Percentiles rank a stretch among this genome's conserved stretches.
phyloP scores from a whole-genome alignment of 202 grass and related monocot genomes.

The Schoenoplectus tabernaemontani region DNA sequence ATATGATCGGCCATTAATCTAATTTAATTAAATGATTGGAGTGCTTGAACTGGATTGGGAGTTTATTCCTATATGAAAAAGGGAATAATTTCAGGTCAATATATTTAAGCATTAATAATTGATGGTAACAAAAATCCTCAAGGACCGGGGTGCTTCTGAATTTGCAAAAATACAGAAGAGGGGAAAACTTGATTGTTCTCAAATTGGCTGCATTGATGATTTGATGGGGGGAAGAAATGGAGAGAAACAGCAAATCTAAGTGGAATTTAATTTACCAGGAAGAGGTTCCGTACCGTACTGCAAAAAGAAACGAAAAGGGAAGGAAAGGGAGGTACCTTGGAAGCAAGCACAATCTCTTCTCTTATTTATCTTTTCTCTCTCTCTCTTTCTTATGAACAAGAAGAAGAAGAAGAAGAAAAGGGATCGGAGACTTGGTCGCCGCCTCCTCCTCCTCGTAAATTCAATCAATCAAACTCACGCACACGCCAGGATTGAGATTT shows the following conservation, averaged over 20 bases:
- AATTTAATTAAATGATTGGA: background rate
- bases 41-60: background rate
- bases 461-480: no score
- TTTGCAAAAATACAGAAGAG: background rate
- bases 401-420: no score
- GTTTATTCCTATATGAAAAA: background rate
- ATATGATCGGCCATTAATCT: slow-evolving; percentile 81
- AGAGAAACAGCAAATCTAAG: background rate
- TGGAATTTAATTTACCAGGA: no score
- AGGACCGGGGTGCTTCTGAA: no score
- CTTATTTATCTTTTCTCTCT: background rate
- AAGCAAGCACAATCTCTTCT: background rate
- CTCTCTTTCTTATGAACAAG: background rate
- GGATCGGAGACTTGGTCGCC: background rate
- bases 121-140: background rate
- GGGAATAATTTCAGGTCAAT: background rate
- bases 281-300: no score
- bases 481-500: no score
- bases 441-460: background rate
- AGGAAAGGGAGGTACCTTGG: background rate
- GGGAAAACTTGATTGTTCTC: background rate
- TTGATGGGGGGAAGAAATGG: background rate
- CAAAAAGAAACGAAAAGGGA: background rate
- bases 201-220: background rate
- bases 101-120: background rate